These are phyloP conservation scores for Hirsutella thompsonii DNA, from an alignment of 2,329 filamentous ascomycete species.

Conservation along the genomic window DNA sequence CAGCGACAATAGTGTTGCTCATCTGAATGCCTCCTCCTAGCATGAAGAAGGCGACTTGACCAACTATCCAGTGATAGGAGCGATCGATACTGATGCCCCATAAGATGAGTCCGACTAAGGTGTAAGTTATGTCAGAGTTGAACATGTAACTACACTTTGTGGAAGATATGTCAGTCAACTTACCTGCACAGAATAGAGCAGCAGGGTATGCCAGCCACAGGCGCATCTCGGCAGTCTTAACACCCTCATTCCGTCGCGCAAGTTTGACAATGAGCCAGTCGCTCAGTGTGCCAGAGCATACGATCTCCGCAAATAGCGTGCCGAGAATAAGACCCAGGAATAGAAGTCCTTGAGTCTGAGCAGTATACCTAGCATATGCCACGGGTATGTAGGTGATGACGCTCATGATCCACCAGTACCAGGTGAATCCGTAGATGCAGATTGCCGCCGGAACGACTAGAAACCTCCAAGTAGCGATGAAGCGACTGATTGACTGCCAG, in stretches of 20 bases:
- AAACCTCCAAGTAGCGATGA: constrained; percentile 32
- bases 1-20: constrained; percentile 37
- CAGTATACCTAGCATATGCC: constrained; percentile 33
- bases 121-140: not conserved
- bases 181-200: constrained; percentile 24
- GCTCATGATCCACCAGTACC: constrained; percentile 44
- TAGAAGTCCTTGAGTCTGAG: constrained; percentile 31
- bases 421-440: constrained; percentile 35
- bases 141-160: too few relatives aligned
- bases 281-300: constrained; percentile 38
- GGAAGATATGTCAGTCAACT: too few relatives aligned
- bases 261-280: constrained; percentile 35
- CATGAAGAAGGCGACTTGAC: constrained; percentile 40
- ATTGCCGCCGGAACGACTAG: constrained; percentile 30
- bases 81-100: constrained; percentile 43
- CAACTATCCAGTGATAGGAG: constrained; percentile 42
- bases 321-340: not conserved
- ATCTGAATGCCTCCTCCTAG: constrained; percentile 43
- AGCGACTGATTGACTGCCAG: constrained; percentile 31
- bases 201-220: constrained; percentile 43
- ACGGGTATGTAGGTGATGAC: constrained; percentile 39
- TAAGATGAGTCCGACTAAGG: constrained; percentile 30
- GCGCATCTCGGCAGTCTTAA: constrained; percentile 38
- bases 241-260: constrained; percentile 26
- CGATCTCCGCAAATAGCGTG: constrained; percentile 11